Conservation (phyloP, 2,329 filamentous ascomycete species). For the Calonectria montana region DNA sequence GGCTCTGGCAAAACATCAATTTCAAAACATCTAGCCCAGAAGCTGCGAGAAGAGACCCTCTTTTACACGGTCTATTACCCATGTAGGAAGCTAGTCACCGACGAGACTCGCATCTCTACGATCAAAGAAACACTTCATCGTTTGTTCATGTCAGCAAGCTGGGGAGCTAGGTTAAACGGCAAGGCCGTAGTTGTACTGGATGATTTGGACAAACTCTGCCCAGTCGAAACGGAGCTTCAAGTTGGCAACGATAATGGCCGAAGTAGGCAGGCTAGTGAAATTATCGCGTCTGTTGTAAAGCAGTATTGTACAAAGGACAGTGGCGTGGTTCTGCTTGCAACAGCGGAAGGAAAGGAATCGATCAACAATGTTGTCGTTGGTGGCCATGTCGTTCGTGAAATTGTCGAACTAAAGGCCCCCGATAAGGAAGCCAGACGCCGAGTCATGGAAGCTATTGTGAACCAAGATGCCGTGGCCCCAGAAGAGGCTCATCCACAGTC, state of each 20-base stretch:
- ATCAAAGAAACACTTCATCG: slow-evolving; percentile 90
- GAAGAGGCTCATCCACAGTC: slow-evolving; percentile 52
- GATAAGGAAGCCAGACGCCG: slow-evolving; percentile 89
- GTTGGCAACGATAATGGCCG: slow-evolving; percentile 93
- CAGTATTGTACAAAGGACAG: slow-evolving; percentile 86
- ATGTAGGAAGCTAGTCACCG: slow-evolving; percentile 87
- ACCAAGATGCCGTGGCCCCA: slow-evolving; percentile 58
- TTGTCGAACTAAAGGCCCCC: slow-evolving; percentile 88
- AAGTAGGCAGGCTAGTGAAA: slow-evolving; percentile 92
- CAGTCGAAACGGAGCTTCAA: slow-evolving; percentile 92
- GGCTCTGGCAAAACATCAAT: slow-evolving; percentile 92
- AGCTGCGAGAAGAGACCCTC: slow-evolving; percentile 76
- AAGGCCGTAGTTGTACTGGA: slow-evolving; percentile 88
- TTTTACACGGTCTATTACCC: slow-evolving; percentile 89
- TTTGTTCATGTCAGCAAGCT: slow-evolving; percentile 88
- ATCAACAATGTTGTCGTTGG: slow-evolving; percentile 91
- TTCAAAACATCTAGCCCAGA: slow-evolving; percentile 79
- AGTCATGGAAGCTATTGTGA: slow-evolving; percentile 84
- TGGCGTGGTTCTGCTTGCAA: slow-evolving; percentile 87
- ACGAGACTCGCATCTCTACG: slow-evolving; percentile 88
- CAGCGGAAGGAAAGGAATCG: slow-evolving; percentile 92
- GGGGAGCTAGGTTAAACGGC: slow-evolving; percentile 89
- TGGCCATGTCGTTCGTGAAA: slow-evolving; percentile 92
- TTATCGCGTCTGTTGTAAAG: slow-evolving; percentile 82
- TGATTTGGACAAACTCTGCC: slow-evolving; percentile 92